These are phyloP conservation scores for Neurospora pannonica DNA, from an alignment of 495 filamentous ascomycete genomes.

Conservation along the genomic window DNA sequence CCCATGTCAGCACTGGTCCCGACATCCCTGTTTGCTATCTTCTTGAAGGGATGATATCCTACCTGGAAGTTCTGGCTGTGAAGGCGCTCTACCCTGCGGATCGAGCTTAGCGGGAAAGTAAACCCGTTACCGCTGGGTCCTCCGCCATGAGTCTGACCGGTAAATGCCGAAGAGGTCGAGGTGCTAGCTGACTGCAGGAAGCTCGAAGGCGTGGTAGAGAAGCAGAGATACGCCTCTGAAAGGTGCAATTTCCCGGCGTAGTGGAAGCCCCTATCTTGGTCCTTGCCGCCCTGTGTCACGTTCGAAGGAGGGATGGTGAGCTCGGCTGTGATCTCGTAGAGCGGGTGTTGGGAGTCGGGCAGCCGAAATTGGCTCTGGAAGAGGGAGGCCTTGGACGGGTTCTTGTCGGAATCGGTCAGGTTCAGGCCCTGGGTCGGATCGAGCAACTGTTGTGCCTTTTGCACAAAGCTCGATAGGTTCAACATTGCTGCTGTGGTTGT, in stretches of 20 bases:
- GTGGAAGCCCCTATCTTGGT: slow-evolving; percentile 62
- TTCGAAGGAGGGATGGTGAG: slow-evolving; percentile 67
- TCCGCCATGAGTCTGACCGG: slow-evolving; percentile 79
- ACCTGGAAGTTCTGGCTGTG: slow-evolving; percentile 76
- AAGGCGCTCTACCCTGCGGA: slow-evolving; percentile 83
- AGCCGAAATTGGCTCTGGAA: slow-evolving; percentile 96
- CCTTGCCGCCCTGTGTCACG: slow-evolving; percentile 49
- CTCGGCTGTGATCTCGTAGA: slow-evolving; percentile 94
- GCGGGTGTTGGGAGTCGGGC: slow-evolving; percentile 78
- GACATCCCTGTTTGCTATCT: neutral
- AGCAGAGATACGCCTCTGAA: slow-evolving; percentile 89
- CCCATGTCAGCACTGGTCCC: neutral
- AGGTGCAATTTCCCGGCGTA: slow-evolving; percentile 92
- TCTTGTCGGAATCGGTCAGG: slow-evolving; percentile 57
- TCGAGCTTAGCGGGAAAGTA: slow-evolving; percentile 84
- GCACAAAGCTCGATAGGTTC: slow-evolving; percentile 77
- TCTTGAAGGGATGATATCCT: slow-evolving; percentile 8
- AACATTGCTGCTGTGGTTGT: slow-evolving; percentile 27
- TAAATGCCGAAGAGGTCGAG: slow-evolving; percentile 66
- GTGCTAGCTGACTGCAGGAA: slow-evolving; percentile 70
- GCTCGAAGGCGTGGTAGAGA: slow-evolving; percentile 85
- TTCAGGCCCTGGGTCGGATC: slow-evolving; percentile 65
- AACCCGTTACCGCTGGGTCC: slow-evolving; percentile 96
- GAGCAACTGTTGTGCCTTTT: slow-evolving; percentile 87
- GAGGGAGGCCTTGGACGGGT: slow-evolving; percentile 81